Base-by-base conservation (phyloP, 169 alveolate genomes). In the Plasmodium knowlesi region DNA sequence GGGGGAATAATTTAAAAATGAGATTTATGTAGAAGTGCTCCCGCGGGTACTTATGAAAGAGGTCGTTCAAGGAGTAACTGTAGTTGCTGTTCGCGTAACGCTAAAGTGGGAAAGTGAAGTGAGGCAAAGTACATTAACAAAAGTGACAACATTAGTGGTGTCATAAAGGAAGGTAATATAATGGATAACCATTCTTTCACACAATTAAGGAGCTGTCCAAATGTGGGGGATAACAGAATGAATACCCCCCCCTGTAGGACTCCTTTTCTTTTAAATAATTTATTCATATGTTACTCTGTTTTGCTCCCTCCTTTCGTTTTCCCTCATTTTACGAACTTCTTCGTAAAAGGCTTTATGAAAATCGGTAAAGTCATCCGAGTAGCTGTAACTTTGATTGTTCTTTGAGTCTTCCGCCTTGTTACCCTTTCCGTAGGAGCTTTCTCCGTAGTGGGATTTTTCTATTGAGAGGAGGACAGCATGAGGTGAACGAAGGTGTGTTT, bases 241-340 rank as follows among this genome's bases (percentile, higher is more conserved):
- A 12, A 74, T n/a, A 28, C 0, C 0, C 57, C 25, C 61, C 61
- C 43, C 14, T 10, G 6, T 19, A 4, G 61, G 70, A 10, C 34
- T 12, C 32, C 8, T 32, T 30, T 76, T 76, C 30, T n/a, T 19
- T 37, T 6, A 8, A 76, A 32, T 0, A 50, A 50, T 14, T 41
- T n/a, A 6, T 76, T 19, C 43, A 43, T 76, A 19, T 19, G 22
- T 80, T 73, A 89, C 94, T 34, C 83, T 81, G 72, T 89, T 30
- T 34, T 89, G 83, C 16, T 78, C 83, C 43, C 72, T 79, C 53
- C 90, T 89, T 70, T 89, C 94, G 30, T 78, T 43, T 81, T 89
- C 90, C 72, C 91, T 78, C 94, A 89, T 89, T 89, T 53, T 89
- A 67, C 90, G 91, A 89, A 79, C 82, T 79, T 89, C 94, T 41